Conservation (phyloP, 768 basidiomycete species). For the Macrocybe gigantea region DNA sequence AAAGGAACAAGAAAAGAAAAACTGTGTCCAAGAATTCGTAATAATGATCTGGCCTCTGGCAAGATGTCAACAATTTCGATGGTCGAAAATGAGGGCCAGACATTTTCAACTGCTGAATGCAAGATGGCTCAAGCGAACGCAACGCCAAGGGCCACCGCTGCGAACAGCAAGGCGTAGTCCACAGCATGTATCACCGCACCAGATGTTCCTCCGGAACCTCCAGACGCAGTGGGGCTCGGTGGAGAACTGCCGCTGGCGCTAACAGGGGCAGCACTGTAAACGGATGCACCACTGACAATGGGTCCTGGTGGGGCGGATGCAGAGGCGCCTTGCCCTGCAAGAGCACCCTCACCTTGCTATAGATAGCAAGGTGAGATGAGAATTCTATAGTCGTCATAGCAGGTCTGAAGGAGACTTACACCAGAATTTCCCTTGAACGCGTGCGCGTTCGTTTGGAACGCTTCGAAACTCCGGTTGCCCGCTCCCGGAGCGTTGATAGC, state of each 20-base stretch:
- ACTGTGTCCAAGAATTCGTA: no score
- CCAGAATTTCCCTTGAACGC: slow-evolving; percentile 20
- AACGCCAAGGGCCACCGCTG: no score
- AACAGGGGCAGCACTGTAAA: slow-evolving; percentile 18
- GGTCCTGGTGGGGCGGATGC: slow-evolving; percentile 40
- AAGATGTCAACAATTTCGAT: no score
- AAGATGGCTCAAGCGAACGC: no score
- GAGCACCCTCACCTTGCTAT: slow-evolving; percentile 34
- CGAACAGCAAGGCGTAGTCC: no score
- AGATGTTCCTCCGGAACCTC: not conserved
- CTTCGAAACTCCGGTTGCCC: slow-evolving; percentile 34
- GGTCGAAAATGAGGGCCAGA: no score
- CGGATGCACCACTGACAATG: slow-evolving; percentile 24
- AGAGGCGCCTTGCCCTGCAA: slow-evolving; percentile 42
- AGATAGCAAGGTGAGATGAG: not conserved
- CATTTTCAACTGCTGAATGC: no score
- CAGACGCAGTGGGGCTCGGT: not conserved
- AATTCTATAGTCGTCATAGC: not conserved
- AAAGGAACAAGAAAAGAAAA: no score
- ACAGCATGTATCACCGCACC: no score
- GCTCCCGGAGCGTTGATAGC: slow-evolving; percentile 45
- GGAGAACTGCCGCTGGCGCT: slow-evolving; percentile 1
- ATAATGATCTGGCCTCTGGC: no score
- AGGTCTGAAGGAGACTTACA: slow-evolving; percentile 21
- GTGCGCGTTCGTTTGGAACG: slow-evolving; percentile 29